Base-by-base conservation (phyloP, 148 eudicot genomes). In the Camellia granthamiana region DNA sequence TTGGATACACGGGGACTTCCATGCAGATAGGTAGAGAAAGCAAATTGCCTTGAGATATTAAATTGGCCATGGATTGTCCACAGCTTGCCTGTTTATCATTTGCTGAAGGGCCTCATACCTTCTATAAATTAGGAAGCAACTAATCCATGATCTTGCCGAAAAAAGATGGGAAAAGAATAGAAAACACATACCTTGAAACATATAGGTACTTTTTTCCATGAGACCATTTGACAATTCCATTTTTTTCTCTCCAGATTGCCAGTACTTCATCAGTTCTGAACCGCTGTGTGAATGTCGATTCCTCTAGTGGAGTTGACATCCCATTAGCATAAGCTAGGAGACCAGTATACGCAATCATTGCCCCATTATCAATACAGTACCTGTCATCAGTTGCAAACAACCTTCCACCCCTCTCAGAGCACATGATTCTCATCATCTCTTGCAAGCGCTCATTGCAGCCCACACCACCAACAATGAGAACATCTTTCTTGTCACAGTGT, bases 391-490 rank as follows among this genome's bases (percentile, higher is more conserved):
- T 94, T 54, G 98, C 85, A 78, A 84, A 93, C 49, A 93, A 75
- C 4, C 87, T 85, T 2, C 96, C 98, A 60, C 96, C 98, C 74
- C 98, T 89, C 82, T 94, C 98, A 1, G 86, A 85, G 72, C 98
- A 94, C 98, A 94, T 94, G 74, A 77, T 86, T 83, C 86, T 90
- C 98, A 94, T 94, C 98, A 94, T 94, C 72, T 89, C 97, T 84
- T 95, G 98, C 77, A 95, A 87, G 42, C 98, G 88, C 81, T 89
- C 92, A 60, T 95, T 95, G 86, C 98, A 95, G 46, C 97, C 98
- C 47, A 95, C 98, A 47, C 98, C 98, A 60, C 98, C 98, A 56
- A 95, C 98, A 84, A 95, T 93, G 54, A 95, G 91, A 71, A 95
- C 97, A 76, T 95, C 98, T 82, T 93, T 89, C 49, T 84, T 85